Evolutionary conservation across 345 rosid genomes (phyloP), one percentile per base, ranked within the genome.

Genomic region (Sonneratia caseolaris): DNA sequence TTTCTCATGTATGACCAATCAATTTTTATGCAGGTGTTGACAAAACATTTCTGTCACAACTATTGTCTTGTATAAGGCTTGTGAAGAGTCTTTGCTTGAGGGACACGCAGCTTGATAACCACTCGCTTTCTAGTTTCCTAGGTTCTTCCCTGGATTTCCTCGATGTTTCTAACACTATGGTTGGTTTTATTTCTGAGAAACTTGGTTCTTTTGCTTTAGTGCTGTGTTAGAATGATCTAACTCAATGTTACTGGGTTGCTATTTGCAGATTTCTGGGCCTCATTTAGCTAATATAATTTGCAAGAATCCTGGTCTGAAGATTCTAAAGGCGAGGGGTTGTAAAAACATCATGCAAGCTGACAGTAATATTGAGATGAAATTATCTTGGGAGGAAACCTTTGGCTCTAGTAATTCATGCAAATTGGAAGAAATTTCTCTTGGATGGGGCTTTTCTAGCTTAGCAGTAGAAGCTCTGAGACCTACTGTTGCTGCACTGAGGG

Each of bases 131-230:
- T 81, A 82, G 73, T 66, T 86, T 88, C 78, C 78, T 85, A 37
- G 88, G 91, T 72, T 84, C 88, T 82, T 84, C 85, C 62, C 81
- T 92, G 83, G 89, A 88, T 82, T 66, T 77, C 79, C 93, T 92
- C 68, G 92, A 92, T 83, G 84, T 92, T 71, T 84, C 93, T 38
- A 76, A 87, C 77, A 92, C 96, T 21, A 77, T 38, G 92, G 93
- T 91, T 69, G 80, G 91, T 81, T 68, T 78, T 71, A 49, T 47
- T 68, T 45, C 73, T 48, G 18, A 68, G 56, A 70, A 24, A 40
- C 19, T 19, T 35, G 40, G 13, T 32, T 21, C n/a, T 36, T 62
- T 62, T 62, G 37, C 40, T 71, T 43, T 27, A 6, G 47, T 13
- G 37, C 37, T 68, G 43, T 42, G 32, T 21, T 49, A 37, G 55